Percentiles rank a stretch among this genome's conserved stretches.
Evolutionary conservation across 2,329 filamentous ascomycete species (phyloP).

Genomic region (Monosporascus sp.): DNA sequence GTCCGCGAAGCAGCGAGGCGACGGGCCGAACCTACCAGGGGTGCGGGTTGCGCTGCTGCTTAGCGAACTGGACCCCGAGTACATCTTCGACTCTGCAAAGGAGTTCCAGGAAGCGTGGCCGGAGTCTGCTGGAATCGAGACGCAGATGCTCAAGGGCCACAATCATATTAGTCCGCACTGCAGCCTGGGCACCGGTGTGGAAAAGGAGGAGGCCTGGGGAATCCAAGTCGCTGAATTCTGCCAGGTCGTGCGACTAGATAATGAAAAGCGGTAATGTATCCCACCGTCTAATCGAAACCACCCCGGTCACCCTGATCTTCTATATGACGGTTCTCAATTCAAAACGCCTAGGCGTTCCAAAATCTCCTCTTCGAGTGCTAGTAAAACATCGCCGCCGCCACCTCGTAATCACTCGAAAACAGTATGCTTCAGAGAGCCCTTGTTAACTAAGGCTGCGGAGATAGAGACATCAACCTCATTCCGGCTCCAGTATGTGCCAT

Average conservation of each 20-base stretch:
- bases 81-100: slow-evolving; percentile 14
- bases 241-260: slow-evolving; percentile 5
- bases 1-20: slow-evolving; percentile 9
- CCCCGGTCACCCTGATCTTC: background rate
- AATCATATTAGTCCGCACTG: slow-evolving; percentile 26
- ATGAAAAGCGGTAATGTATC: background rate
- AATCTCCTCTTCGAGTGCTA: no score
- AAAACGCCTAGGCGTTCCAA: background rate
- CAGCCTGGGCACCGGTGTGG: slow-evolving; percentile 19
- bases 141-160: slow-evolving; percentile 19
- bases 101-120: slow-evolving; percentile 19
- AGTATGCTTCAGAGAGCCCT: no score
- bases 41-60: slow-evolving; percentile 16
- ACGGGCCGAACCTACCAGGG: slow-evolving; percentile 11
- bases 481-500: no score
- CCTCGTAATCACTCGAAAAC: no score
- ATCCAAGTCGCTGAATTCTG: slow-evolving; percentile 19
- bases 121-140: slow-evolving; percentile 6
- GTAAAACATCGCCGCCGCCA: no score
- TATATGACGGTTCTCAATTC: background rate
- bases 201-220: slow-evolving; percentile 25
- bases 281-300: background rate
- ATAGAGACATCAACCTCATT: no score
- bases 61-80: slow-evolving; percentile 21
- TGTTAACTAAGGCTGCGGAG: no score